Conservation (phyloP, 2,329 filamentous ascomycete species). For the Trichoderma guizhouense region DNA sequence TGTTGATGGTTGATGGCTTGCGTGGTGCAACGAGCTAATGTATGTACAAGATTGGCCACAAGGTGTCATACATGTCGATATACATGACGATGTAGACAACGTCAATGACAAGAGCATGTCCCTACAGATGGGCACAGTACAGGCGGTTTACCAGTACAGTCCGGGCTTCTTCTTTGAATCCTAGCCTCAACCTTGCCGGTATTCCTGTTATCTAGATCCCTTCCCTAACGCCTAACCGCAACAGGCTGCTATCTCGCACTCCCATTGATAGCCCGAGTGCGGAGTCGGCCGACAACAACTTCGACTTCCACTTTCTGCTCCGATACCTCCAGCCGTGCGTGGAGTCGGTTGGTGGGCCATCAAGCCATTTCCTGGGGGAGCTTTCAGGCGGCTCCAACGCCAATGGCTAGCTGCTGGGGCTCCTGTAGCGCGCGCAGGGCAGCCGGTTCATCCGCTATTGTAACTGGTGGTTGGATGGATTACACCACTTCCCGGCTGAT, state of each 20-base stretch:
- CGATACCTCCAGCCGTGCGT: not conserved
- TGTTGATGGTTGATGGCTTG: not conserved
- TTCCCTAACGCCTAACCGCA: constrained; percentile 2
- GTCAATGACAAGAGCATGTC: not conserved
- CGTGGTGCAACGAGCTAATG: not conserved
- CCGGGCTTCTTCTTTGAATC: not conserved
- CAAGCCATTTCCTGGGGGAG: not conserved
- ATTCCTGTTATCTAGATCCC: constrained; percentile 14
- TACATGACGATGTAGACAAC: not conserved
- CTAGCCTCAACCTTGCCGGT: not conserved
- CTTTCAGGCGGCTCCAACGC: not conserved
- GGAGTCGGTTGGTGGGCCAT: not conserved
- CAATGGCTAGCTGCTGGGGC: not conserved
- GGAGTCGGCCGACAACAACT: not conserved
- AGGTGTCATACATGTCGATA: not conserved
- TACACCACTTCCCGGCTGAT: not conserved
- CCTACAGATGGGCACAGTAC: not conserved
- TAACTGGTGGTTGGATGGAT: not conserved
- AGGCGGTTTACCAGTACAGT: not conserved
- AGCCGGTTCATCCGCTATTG: not conserved
- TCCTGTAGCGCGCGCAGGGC: not conserved
- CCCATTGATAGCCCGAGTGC: not conserved
- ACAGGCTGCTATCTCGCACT: constrained; percentile 14
- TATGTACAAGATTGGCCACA: not conserved
- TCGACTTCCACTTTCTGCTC: not conserved